Evolutionary conservation across 768 basidiomycete genomes (phyloP), one percentile per base, ranked within the genome.

Genomic region (Artomyces pyxidatus): DNA sequence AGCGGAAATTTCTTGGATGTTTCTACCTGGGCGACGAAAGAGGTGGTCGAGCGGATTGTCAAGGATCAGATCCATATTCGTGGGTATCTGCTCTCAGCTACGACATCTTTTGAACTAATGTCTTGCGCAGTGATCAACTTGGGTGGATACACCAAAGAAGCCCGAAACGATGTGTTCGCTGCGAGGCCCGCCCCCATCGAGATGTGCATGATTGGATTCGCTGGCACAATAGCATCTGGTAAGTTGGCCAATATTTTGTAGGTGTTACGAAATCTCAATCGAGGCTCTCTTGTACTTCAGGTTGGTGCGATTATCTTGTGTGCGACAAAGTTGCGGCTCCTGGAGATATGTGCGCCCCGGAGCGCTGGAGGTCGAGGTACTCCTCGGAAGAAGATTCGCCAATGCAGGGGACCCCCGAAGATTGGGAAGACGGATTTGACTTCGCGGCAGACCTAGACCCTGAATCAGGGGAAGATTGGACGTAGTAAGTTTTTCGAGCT

Each of bases 71-170:
- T 77, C 45, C 75, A 77, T 53, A 66, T 76, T 40, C 66, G 74
- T 68, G 29, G 45, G 71, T 67, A 27, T 27, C 21, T 26, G 26
- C 16, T 35, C 21, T 23, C 45, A 17, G 4, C 25, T 17, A 38
- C 30, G 11, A 59, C n/a, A n/a, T n/a, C n/a, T n/a, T n/a, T n/a
- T n/a, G n/a, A n/a, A n/a, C n/a, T n/a, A n/a, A n/a, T n/a, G n/a
- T n/a, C n/a, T n/a, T n/a, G n/a, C n/a, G n/a, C n/a, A 74, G 72
- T 74, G 21, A 61, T 74, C 44, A 73, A 74, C 49, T 56, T 73
- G 2, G 71, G 69, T 4, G 75, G 75, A 9, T 77, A 77, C 51
- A 77, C 75, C 26, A 77, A 74, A 56, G 76, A 74, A 14, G 70
- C 75, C 2, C 60, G 68, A 48, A 77, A 77, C 49, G 75, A 77